Conservation (phyloP, 2,329 filamentous ascomycete genomes). For the Claviceps capensis region DNA sequence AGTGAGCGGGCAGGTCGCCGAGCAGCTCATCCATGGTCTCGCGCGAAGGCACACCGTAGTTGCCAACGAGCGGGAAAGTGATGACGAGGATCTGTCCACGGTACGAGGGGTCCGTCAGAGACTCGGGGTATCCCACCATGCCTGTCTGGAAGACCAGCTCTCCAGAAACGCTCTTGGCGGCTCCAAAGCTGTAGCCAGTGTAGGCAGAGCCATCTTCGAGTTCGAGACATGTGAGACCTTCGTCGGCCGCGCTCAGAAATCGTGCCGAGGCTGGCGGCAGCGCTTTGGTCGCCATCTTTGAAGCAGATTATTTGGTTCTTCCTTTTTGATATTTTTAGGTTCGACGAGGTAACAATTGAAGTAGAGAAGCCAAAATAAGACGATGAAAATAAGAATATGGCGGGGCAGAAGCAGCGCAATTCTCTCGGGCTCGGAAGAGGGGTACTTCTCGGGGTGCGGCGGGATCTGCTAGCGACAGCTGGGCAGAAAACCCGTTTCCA, state of each 20-base stretch:
- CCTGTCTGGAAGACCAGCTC: constrained; percentile 99
- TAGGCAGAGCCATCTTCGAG: constrained; percentile 83
- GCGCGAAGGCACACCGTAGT: constrained; percentile 90
- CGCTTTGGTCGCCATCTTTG: constrained; percentile 22
- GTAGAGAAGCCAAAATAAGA: background rate
- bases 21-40: constrained; percentile 76
- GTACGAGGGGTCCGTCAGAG: constrained; percentile 76
- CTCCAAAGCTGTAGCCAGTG: constrained; percentile 93
- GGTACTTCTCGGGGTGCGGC: constrained; percentile 11
- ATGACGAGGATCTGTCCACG: constrained; percentile 95
- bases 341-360: background rate
- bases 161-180: constrained; percentile 83
- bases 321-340: background rate
- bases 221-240: constrained; percentile 70
- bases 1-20: constrained; percentile 76
- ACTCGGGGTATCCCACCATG: constrained; percentile 98
- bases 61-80: constrained; percentile 94
- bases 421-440: background rate
- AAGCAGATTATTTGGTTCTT: background rate
- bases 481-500: constrained; percentile 24
- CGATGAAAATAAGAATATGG: constrained; percentile 4
- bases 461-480: constrained; percentile 20
- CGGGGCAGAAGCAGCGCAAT: constrained; percentile 17
- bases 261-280: constrained; percentile 47
- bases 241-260: constrained; percentile 36